Evolutionary conservation across 2,329 filamentous ascomycete genomes (phyloP).

Genomic region (Colletotrichum sp.): DNA sequence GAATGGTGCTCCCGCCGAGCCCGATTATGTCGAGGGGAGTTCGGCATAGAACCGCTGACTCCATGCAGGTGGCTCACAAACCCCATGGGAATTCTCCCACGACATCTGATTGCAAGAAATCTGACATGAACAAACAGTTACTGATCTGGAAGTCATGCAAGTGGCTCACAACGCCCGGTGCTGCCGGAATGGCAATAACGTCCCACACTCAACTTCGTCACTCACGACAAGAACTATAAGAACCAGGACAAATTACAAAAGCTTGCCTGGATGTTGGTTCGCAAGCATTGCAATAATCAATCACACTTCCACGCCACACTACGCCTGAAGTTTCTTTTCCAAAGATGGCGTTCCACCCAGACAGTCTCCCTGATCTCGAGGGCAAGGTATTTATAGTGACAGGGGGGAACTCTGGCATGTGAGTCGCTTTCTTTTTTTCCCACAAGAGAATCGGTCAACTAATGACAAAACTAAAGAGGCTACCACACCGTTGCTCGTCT

Average conservation of each 20-base stretch:
- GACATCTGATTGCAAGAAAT: not conserved
- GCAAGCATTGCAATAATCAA: not conserved
- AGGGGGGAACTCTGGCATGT: constrained; percentile 50
- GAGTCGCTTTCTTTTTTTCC: constrained; percentile 21
- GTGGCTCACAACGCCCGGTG: not conserved
- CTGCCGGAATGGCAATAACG: not conserved
- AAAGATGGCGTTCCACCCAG: constrained; percentile 38
- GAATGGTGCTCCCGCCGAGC: not conserved
- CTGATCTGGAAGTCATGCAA: not conserved
- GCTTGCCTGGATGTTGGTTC: not conserved
- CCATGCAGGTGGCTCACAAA: not conserved
- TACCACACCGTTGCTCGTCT: constrained; percentile 39
- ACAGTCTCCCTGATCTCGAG: constrained; percentile 44
- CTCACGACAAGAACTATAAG: not conserved
- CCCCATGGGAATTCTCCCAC: not conserved
- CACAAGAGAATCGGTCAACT: not conserved
- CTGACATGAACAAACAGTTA: not conserved
- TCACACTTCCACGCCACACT: not conserved
- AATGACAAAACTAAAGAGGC: constrained; percentile 26
- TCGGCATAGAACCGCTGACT: not conserved
- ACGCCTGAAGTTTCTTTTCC: not conserved
- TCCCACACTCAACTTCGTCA: not conserved
- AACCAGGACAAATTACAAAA: not conserved
- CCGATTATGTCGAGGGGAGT: not conserved
- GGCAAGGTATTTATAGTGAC: constrained; percentile 50